A percentile compares a stretch with the other conserved stretches of the same genome.
phyloP scores from a whole-genome alignment of 1,284 basidiomycete species.

The Malassezia caprae region DNA sequence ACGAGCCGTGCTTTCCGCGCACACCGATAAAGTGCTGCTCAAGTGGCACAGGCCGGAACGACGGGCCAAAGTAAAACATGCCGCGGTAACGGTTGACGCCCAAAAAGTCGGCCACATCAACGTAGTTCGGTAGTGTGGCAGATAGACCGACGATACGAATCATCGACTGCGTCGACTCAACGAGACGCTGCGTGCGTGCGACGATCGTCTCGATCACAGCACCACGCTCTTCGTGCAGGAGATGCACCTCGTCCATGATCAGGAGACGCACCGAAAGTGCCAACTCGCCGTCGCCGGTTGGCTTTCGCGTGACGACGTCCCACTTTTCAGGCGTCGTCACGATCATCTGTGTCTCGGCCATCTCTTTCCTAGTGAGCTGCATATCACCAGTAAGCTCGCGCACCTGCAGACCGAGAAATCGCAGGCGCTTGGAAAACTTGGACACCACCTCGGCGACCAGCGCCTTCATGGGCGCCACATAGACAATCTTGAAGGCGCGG shows the following conservation, averaged over 20 bases:
- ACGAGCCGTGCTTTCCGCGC: conserved; percentile 74
- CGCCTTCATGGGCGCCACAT: conserved; percentile 99
- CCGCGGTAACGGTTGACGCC: conserved; percentile 78
- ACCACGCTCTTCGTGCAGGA: conserved; percentile 93
- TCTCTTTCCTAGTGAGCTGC: conserved; percentile 89
- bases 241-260: conserved; percentile 96
- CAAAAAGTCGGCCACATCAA: conserved; percentile 92
- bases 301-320: conserved; percentile 97
- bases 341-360: conserved; percentile 91
- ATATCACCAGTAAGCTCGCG: conserved; percentile 97
- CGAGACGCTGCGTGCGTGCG: conserved; percentile 83
- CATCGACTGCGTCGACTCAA: conserved; percentile 87
- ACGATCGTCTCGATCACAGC: conserved; percentile 98
- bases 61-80: conserved; percentile 97
- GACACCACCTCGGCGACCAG: conserved; percentile 88
- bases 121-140: conserved; percentile 92
- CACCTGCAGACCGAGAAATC: conserved; percentile 77
- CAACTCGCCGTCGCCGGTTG: conserved; percentile 88
- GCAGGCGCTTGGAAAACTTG: conserved; percentile 80
- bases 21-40: conserved; percentile 97
- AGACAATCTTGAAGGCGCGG: conserved; percentile 79
- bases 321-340: conserved; percentile 99
- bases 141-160: conserved; percentile 98
- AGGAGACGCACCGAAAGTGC: conserved; percentile 75
- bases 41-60: conserved; percentile 89